Evolutionary conservation across 2,329 filamentous ascomycete genomes (phyloP), one percentile per base, ranked within the genome.

Genomic region (Neopestalotiopsis sp.): DNA sequence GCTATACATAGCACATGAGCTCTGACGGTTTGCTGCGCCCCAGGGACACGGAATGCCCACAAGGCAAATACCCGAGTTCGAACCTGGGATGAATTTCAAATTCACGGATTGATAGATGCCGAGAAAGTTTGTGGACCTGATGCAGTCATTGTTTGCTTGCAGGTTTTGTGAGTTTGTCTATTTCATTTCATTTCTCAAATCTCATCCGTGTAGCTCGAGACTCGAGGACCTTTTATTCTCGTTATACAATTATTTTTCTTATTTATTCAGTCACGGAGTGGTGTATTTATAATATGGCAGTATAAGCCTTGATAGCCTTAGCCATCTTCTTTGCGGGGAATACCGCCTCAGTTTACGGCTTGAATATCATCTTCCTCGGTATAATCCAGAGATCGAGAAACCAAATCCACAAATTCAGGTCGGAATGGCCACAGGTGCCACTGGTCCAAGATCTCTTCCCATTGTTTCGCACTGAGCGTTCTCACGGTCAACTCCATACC

Each of bases 351-450:
- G 9, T 14, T 56, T 7, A 14, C 9, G 13, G 24, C 24, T 28
- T 28, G 57, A 1, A 59, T 30, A 30, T 24, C 38, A 12, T 66
- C 64, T 5, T 24, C 32, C 4, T 61, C 56, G 9, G 10, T 24
- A 0, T 75, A 76, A 0, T 74, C 70, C 0, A 78, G 72, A 1
- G 67, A 69, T 4, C 85, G 80, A 5, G 79, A 79, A n/a, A 89
- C 78, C 66, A 89, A 77, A 69, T 87, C 81, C 5, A 77, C 59
- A 70, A 86, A 87, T 2, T 76, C 72, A 1, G 89, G 89, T 2
- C 80, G 79, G 72, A 92, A 92, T 0, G 90, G 90, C 91, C 91
- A 94, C 65, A 85, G 80, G 77, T 88, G 83, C 84, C 89, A 93
- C 0, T 86, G 85, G 71, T 87, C 82, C 4, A 90, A 70, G 17